Base-by-base conservation (phyloP, 306 rosid genomes). In the Glycine latifolia region DNA sequence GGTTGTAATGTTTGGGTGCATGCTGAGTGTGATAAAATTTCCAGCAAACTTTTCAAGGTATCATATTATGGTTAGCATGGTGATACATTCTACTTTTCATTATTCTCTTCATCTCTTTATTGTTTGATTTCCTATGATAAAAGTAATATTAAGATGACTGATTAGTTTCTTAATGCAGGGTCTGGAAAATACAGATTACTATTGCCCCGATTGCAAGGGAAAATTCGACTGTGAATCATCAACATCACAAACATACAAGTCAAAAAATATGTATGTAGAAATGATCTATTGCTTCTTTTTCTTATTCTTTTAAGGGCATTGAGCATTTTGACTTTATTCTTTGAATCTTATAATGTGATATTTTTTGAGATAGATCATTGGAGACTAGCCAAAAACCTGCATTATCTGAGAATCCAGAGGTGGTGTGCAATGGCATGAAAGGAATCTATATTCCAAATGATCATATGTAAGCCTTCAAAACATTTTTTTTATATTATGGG, bases 1-100 rank as follows among this genome's bases (percentile, higher is more conserved):
- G 90, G 95, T 81, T 93, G 99, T 85, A 88, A 93, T 54, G 97
- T 95, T 66, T 95, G 99, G 99, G 99, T 95, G 81, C 99, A 95
- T 84, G 97, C 93, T 2, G 95, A 95, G 76, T 95, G 99, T 56
- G 97, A 85, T 75, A 89, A 93, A 75, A 95, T 90, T 75, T 86
- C 97, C 48, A 59, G 87, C 83, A 79, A 87, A 82, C 87, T 83
- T 74, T 66, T 95, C 60, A 90, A 91, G 99, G 97, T 94, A 54
- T 61, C 39, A 26, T 73, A 35, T 77, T 44, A 65, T 68, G 76
- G 46, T 74, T 78, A 44, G 71, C 39, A 17, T 52, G 46, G 52
- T 4, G 26, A 46, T 71, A 16, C 72, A n/a, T 47, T 15, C 75
- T 55, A 71, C 10, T 71, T 63, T 79, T 82, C 49, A 39, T 76